Base-by-base conservation (phyloP, 768 basidiomycete species). In the Agaricus bisporus region DNA sequence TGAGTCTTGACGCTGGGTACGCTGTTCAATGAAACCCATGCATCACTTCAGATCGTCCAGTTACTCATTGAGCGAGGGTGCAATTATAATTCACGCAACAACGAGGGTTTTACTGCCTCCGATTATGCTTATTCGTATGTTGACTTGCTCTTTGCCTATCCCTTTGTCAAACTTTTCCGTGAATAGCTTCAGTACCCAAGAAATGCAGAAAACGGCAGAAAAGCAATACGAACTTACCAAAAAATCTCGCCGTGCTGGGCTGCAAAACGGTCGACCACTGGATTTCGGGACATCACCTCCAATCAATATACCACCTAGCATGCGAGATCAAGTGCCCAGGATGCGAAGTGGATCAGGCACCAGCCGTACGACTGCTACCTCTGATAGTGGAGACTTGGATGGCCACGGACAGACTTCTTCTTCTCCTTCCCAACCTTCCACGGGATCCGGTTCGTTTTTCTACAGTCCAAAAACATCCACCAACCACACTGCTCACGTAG, bases 41-140 rank as follows among this genome's bases (percentile, higher is more conserved):
- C 37, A 58, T 36, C 49, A 17, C 62, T 90, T 59, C 63, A 91
- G 82, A 80, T 91, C 41, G 85, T 95, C 5, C 89, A 89, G 68
- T 69, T 93, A 14, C 76, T 98, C 44, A 89, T 98, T 55, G 91
- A 94, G 66, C 77, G 89, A 56, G 93, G 95, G 0, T 95, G 91
- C 62, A 86, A 86, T 62, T 91, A 83, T 65, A 73, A 81, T 25
- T 85, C 85, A 18, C 81, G 86, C 58, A 98, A 98, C 65, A 92
- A 93, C 56, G 83, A 91, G 57, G 93, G 93, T 0, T 97, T 93
- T 66, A 91, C 89, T 9, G 86, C 95, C 9, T 85, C 86, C 0
- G 95, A 98, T 70, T 97, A 95, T 67, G 91, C 94, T 14, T 97
- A 91, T 66, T 90, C 88, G 81, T 89, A 64, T 56, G 86, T 76